phyloP scores from a whole-genome alignment of 2,329 filamentous ascomycete genomes.

The Knufia petricola region DNA sequence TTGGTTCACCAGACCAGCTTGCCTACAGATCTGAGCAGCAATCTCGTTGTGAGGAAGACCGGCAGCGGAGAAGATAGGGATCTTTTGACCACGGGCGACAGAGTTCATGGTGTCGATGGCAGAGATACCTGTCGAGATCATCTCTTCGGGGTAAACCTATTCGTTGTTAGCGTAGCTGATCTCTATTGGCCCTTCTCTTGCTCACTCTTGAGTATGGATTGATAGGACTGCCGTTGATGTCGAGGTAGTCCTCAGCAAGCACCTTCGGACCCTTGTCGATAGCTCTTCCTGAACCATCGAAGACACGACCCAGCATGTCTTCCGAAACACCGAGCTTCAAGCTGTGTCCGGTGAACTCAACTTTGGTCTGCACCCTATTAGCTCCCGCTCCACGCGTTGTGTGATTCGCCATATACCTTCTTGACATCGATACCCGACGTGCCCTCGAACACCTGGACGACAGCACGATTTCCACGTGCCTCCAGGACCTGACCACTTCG shows the following conservation, averaged over 20 bases:
- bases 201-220: slow-evolving; percentile 92
- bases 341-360: slow-evolving; percentile 94
- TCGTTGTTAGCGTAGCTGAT: slow-evolving; percentile 11
- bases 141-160: slow-evolving; percentile 96
- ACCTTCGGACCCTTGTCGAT: slow-evolving; percentile 99
- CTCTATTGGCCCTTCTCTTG: slow-evolving; percentile 9
- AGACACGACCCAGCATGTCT: slow-evolving; percentile 98
- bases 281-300: slow-evolving; percentile 92
- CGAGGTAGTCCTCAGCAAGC: slow-evolving; percentile 91
- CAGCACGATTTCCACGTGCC: slow-evolving; percentile 87
- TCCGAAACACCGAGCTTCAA: slow-evolving; percentile 98
- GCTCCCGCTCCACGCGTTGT: slow-evolving; percentile 16
- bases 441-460: slow-evolving; percentile 98
- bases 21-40: slow-evolving; percentile 95
- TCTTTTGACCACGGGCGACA: slow-evolving; percentile 97
- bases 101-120: slow-evolving; percentile 98
- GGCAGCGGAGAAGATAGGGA: slow-evolving; percentile 96
- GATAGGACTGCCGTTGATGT: slow-evolving; percentile 98
- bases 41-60: slow-evolving; percentile 99
- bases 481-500: slow-evolving; percentile 93
- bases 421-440: slow-evolving; percentile 97
- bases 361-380: slow-evolving; percentile 60
- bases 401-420: slow-evolving; percentile 53
- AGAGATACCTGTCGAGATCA: slow-evolving; percentile 99
- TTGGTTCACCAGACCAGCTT: slow-evolving; percentile 83